Conservation (phyloP, 2,329 filamentous ascomycete genomes). For the Simplicillium sp. region DNA sequence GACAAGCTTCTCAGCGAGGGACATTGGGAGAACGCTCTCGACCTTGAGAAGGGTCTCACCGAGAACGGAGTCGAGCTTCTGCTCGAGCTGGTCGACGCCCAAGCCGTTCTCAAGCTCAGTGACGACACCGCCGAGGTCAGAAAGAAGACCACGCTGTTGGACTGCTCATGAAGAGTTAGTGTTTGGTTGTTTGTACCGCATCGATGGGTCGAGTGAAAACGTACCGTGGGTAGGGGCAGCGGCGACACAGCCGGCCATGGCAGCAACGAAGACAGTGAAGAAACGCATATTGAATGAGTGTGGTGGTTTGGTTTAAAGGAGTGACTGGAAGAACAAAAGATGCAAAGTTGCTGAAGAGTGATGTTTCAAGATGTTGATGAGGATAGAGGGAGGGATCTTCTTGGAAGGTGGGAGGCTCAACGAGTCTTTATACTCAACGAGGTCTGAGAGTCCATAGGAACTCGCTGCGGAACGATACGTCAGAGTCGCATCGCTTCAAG, state of each 20-base stretch:
- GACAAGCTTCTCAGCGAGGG: slow-evolving; percentile 13
- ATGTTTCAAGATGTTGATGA: background rate
- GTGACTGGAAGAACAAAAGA: slow-evolving; percentile 4
- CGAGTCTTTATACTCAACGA: too few species aligned
- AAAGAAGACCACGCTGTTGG: slow-evolving; percentile 7
- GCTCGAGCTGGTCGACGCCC: slow-evolving; percentile 9
- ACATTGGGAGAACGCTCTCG: too few species aligned
- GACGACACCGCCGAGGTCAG: slow-evolving; percentile 8
- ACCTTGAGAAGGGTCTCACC: slow-evolving; percentile 3
- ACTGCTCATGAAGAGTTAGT: slow-evolving; percentile 1
- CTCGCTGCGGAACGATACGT: too few species aligned
- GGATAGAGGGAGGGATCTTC: too few species aligned
- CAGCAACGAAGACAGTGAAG: slow-evolving; percentile 8
- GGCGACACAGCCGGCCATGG: slow-evolving; percentile 9
- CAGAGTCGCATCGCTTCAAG: too few species aligned
- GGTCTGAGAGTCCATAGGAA: too few species aligned
- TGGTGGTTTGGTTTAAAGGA: slow-evolving; percentile 2
- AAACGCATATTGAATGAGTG: slow-evolving; percentile 11
- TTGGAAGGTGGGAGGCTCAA: too few species aligned
- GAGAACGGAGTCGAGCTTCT: slow-evolving; percentile 10
- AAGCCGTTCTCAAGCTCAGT: slow-evolving; percentile 9
- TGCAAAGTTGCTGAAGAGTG: background rate
- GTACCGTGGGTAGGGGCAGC: slow-evolving; percentile 7
- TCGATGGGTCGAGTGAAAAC: background rate
- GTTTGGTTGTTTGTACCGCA: background rate